These are phyloP conservation scores for Firmiana major DNA, from an alignment of 345 rosid species.

Conservation along the genomic window DNA sequence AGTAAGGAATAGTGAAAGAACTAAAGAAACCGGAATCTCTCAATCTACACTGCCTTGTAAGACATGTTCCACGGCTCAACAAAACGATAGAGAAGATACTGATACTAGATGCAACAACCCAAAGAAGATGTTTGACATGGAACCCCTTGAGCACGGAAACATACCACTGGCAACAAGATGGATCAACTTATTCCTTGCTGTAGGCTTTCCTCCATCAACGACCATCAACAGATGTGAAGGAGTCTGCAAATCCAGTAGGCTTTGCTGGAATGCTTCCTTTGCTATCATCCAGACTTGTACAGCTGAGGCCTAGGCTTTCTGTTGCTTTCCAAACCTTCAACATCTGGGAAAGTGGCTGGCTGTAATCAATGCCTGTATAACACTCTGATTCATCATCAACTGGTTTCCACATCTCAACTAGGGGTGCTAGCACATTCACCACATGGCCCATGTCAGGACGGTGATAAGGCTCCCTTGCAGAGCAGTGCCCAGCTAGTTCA, in stretches of 20 bases:
- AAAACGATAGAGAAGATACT: not conserved
- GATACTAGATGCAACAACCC: not conserved
- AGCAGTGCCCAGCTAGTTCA: constrained; percentile 78
- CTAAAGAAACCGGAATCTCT: not conserved
- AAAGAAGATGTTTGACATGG: not conserved
- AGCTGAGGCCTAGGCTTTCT: constrained; percentile 56
- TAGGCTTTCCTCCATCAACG: constrained; percentile 28
- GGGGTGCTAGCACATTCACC: constrained; percentile 60
- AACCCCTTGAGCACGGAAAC: not conserved
- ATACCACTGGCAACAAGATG: not conserved
- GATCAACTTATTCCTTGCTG: not conserved
- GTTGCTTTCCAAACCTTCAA: constrained; percentile 79
- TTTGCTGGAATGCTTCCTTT: constrained; percentile 69
- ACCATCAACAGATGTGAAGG: constrained; percentile 70
- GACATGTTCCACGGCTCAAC: constrained; percentile 3
- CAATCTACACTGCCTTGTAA: not conserved
- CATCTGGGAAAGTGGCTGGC: constrained; percentile 73
- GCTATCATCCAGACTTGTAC: constrained; percentile 53
- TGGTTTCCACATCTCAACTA: constrained; percentile 74
- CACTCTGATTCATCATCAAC: constrained; percentile 45
- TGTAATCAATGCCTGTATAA: constrained; percentile 63
- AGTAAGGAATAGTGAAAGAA: not conserved
- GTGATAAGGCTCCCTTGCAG: constrained; percentile 65
- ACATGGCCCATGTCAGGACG: constrained; percentile 79
- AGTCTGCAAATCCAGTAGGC: constrained; percentile 68